A percentile compares a stretch with the other conserved stretches of the same genome.
phyloP scores from a whole-genome alignment of 176 grass and related monocot species.

The Cenchrus americanus region DNA sequence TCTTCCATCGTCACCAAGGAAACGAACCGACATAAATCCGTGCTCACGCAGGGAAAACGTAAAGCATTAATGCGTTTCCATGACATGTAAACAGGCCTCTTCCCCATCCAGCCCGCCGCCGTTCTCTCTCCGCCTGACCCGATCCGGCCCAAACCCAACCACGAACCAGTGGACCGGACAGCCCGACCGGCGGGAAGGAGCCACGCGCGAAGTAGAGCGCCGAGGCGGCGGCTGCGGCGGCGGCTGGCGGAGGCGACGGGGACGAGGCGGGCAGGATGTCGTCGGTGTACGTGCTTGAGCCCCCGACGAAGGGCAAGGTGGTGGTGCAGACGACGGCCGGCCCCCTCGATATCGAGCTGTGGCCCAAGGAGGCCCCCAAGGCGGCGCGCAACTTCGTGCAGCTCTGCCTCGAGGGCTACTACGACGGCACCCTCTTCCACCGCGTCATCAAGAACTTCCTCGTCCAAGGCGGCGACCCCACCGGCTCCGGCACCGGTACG shows the following conservation, averaged over 20 bases:
- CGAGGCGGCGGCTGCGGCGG: not conserved
- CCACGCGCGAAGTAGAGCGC: slow-evolving; percentile 5
- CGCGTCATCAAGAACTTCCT: slow-evolving; percentile 94
- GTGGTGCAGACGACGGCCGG: slow-evolving; percentile 85
- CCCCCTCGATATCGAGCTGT: slow-evolving; percentile 87
- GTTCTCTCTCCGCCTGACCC: too few species aligned
- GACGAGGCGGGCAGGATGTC: slow-evolving; percentile 61
- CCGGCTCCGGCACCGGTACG: slow-evolving; percentile 69
- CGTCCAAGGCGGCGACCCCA: slow-evolving; percentile 90
- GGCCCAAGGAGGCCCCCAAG: slow-evolving; percentile 96
- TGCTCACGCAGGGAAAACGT: too few species aligned
- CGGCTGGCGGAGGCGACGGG: not conserved
- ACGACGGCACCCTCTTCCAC: slow-evolving; percentile 86
- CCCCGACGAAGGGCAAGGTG: slow-evolving; percentile 92
- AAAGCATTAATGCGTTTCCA: too few species aligned
- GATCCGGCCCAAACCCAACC: too few species aligned
- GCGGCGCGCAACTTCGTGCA: slow-evolving; percentile 93
- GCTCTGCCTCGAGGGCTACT: slow-evolving; percentile 93
- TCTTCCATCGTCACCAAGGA: too few species aligned
- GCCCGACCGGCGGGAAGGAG: slow-evolving; percentile 9
- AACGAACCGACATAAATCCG: too few species aligned
- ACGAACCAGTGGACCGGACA: not conserved
- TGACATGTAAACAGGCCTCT: too few species aligned
- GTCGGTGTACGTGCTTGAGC: slow-evolving; percentile 90
- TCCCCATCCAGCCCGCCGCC: too few species aligned